These are phyloP conservation scores for Colletotrichum echinochloae DNA, from an alignment of 2,329 filamentous ascomycete species.

Conservation along the genomic window DNA sequence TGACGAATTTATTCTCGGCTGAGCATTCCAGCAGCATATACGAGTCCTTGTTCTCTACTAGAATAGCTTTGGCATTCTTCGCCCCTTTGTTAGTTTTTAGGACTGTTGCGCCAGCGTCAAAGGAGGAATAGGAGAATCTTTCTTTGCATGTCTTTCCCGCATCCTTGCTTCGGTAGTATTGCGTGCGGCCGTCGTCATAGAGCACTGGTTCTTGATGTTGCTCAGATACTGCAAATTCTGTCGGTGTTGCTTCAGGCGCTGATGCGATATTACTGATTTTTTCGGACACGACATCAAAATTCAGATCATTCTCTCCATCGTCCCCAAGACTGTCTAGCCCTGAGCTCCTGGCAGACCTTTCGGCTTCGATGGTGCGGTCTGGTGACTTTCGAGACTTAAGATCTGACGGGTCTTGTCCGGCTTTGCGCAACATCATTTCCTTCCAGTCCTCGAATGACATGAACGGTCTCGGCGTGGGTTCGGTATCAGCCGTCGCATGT, in stretches of 20 bases:
- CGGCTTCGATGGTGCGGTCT: slow-evolving; percentile 62
- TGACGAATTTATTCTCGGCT: slow-evolving; percentile 89
- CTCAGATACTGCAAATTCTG: slow-evolving; percentile 31
- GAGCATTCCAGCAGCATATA: slow-evolving; percentile 97
- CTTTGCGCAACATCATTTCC: slow-evolving; percentile 87
- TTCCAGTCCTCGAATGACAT: slow-evolving; percentile 99
- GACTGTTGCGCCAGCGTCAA: slow-evolving; percentile 94
- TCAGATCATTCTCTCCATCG: slow-evolving; percentile 81
- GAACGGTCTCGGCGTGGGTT: slow-evolving; percentile 68
- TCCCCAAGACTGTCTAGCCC: slow-evolving; percentile 86
- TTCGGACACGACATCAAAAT: slow-evolving; percentile 64
- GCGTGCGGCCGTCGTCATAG: slow-evolving; percentile 62
- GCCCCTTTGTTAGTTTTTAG: slow-evolving; percentile 89
- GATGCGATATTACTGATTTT: slow-evolving; percentile 49
- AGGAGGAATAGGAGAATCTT: slow-evolving; percentile 96
- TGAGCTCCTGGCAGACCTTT: slow-evolving; percentile 64
- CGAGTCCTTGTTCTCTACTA: slow-evolving; percentile 97
- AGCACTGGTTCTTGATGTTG: slow-evolving; percentile 55
- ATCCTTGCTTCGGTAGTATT: slow-evolving; percentile 82
- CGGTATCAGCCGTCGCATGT: slow-evolving; percentile 25
- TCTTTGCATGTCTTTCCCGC: slow-evolving; percentile 98
- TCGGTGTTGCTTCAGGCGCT: slow-evolving; percentile 20
- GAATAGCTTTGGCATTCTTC: slow-evolving; percentile 87
- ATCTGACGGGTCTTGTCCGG: slow-evolving; percentile 73
- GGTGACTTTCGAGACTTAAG: slow-evolving; percentile 71